phyloP scores from a whole-genome alignment of 495 filamentous ascomycete genomes.

The Tricharina praecox region DNA sequence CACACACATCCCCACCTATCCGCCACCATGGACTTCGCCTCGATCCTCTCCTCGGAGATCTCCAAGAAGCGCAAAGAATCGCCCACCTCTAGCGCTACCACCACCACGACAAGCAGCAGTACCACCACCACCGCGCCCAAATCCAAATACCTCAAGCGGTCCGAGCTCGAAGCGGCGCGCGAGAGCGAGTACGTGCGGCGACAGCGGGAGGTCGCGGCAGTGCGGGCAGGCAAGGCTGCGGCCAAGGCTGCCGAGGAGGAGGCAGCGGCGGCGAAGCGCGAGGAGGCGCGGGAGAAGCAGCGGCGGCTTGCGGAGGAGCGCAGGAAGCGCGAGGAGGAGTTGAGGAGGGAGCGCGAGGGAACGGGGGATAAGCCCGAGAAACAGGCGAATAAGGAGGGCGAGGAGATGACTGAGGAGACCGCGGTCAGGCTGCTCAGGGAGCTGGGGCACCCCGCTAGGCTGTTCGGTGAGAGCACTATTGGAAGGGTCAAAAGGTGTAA shows the following conservation, averaged over 20 bases:
- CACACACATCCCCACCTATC: too few relatives aligned
- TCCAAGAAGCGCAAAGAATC: slow-evolving; percentile 44
- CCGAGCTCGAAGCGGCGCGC: slow-evolving; percentile 71
- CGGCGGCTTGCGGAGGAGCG: slow-evolving; percentile 63
- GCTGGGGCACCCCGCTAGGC: slow-evolving; percentile 49
- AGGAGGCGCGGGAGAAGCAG: slow-evolving; percentile 61
- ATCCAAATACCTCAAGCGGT: slow-evolving; percentile 75
- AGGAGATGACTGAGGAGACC: slow-evolving; percentile 57
- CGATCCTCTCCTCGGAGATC: slow-evolving; percentile 80
- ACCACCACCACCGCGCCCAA: slow-evolving; percentile 25
- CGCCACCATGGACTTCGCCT: slow-evolving; percentile 96
- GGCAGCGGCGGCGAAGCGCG: slow-evolving; percentile 52
- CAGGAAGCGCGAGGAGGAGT: slow-evolving; percentile 44
- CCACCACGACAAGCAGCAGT: too few relatives aligned
- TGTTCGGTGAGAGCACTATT: slow-evolving; percentile 75
- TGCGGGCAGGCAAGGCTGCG: slow-evolving; percentile 46
- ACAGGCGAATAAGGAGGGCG: slow-evolving; percentile 32
- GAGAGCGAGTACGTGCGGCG: slow-evolving; percentile 63
- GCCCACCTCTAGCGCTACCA: slow-evolving; percentile 18
- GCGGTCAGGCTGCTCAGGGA: slow-evolving; percentile 48
- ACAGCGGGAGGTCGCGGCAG: slow-evolving; percentile 49
- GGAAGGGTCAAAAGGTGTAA: slow-evolving; percentile 53
- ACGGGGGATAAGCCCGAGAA: slow-evolving; percentile 28
- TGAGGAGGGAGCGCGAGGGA: too few relatives aligned
- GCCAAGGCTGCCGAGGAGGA: slow-evolving; percentile 85